These are phyloP conservation scores for Scheffersomyces ergatensis DNA, from an alignment of 805 yeast genomes.

Conservation along the genomic window DNA sequence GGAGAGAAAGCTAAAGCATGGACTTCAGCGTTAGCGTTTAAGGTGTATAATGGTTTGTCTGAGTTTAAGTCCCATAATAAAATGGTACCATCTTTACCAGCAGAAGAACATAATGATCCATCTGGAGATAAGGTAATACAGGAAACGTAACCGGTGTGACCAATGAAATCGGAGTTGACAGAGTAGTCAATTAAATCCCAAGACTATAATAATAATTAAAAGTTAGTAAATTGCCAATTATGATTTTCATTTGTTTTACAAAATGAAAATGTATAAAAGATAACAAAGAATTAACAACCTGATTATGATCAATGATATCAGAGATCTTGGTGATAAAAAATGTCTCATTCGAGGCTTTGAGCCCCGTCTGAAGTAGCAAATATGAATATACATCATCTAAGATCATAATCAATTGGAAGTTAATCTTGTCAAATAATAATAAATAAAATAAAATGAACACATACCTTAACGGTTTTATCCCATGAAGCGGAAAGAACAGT, in stretches of 20 bases:
- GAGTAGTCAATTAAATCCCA: slow-evolving; percentile 89
- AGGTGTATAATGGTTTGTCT: slow-evolving; percentile 85
- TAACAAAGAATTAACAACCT: neutral
- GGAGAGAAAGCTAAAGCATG: slow-evolving; percentile 99
- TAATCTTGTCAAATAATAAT: neutral
- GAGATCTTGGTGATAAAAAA: slow-evolving; percentile 97
- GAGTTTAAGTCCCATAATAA: slow-evolving; percentile 96
- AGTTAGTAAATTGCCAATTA: slow-evolving; percentile 6
- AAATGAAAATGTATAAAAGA: neutral
- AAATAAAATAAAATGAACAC: slow-evolving; percentile 34
- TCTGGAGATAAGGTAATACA: slow-evolving; percentile 98
- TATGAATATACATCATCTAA: slow-evolving; percentile 75
- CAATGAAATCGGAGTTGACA: slow-evolving; percentile 93
- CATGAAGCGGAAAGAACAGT: slow-evolving; percentile 96
- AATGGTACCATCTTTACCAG: slow-evolving; percentile 99
- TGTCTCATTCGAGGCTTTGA: slow-evolving; percentile 85
- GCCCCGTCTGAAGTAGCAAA: slow-evolving; percentile 99
- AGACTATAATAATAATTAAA: slow-evolving; percentile 66
- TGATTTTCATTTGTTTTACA: too few relatives aligned
- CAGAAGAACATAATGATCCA: slow-evolving; percentile 98
- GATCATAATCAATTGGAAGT: slow-evolving; percentile 6
- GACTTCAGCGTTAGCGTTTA: slow-evolving; percentile 93
- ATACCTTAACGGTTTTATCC: slow-evolving; percentile 98
- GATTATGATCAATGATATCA: slow-evolving; percentile 46
- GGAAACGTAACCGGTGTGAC: slow-evolving; percentile 99